Base-by-base conservation (phyloP, 2,329 filamentous ascomycete species). In the Penicillium glabrum region DNA sequence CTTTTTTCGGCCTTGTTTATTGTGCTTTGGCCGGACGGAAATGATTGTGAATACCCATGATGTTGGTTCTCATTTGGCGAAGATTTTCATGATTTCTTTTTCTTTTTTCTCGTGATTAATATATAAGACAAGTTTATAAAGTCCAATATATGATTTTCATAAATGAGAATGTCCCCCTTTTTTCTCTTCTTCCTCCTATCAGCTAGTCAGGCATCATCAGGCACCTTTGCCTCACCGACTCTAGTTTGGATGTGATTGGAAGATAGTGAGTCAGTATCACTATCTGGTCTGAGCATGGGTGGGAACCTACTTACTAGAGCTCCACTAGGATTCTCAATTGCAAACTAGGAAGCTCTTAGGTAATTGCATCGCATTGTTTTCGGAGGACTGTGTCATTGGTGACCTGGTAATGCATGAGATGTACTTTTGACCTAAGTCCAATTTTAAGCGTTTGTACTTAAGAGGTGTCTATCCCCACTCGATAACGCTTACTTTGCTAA, bases 11-110 rank as follows among this genome's bases (percentile, higher is more conserved):
- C 46, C 51, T 53, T 60, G 61, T 58, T 58, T 60, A 59, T 61
- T 60, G 48, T 54, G 56, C 51, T 61, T 60, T 58, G 57, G 53
- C 21, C 49, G 54, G 46, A 53, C 58, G 55, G 60, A 57, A 64
- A 61, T 60, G 66, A 66, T 61, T 63, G 61, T 67, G 67, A 69
- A 70, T 71, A 70, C 68, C 69, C 68, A 60, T 67, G 65, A 65
- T 39, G 60, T 66, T 62, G 55, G 57, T 58, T 24, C 53, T 51
- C 53, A 56, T 51, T 64, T 59, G 52, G 56, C 52, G 56, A 55
- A 56, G 29, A 45, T 46, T 46, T 46, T 51, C 43, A 52, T 58
- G 47, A 51, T 47, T 45, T 57, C 54, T 56, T 47, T 41, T 58
- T 53, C 53, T 56, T 54, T 29, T 53, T 43, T 26, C 37, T 49